Percentiles rank a stretch among this genome's conserved stretches.
phyloP scores from a whole-genome alignment of 2,329 filamentous ascomycete genomes.

The Paramyrothecium roridum region DNA sequence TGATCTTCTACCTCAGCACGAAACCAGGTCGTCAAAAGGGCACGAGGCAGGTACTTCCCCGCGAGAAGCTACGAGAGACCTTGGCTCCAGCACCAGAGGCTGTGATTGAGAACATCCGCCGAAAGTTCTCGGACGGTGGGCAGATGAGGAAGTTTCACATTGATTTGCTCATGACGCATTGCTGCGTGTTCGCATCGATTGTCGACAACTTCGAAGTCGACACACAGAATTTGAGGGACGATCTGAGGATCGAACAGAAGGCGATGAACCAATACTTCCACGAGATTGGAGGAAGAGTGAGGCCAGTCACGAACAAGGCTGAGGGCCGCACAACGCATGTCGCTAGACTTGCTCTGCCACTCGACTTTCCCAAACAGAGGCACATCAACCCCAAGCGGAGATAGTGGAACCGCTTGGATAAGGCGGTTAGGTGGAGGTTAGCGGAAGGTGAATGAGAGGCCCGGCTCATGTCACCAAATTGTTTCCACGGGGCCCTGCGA shows the following conservation, averaged over 20 bases:
- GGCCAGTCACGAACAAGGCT: slow-evolving; percentile 57
- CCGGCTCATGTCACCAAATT: no score
- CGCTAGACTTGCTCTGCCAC: slow-evolving; percentile 71
- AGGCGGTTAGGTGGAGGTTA: neutral
- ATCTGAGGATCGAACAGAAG: slow-evolving; percentile 69
- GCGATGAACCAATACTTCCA: slow-evolving; percentile 69
- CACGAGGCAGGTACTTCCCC: slow-evolving; percentile 51
- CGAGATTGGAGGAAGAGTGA: slow-evolving; percentile 71
- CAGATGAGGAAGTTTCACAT: slow-evolving; percentile 68
- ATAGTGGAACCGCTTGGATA: slow-evolving; percentile 3
- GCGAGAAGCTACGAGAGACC: slow-evolving; percentile 58
- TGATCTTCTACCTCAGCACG: slow-evolving; percentile 48
- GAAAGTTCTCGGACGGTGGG: slow-evolving; percentile 64
- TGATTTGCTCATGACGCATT: slow-evolving; percentile 71
- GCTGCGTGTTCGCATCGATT: slow-evolving; percentile 67
- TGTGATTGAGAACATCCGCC: slow-evolving; percentile 63
- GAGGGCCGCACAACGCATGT: slow-evolving; percentile 53
- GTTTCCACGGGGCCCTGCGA: no score
- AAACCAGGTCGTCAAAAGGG: slow-evolving; percentile 44
- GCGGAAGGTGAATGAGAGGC: neutral
- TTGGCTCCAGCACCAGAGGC: slow-evolving; percentile 57
- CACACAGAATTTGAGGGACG: slow-evolving; percentile 65
- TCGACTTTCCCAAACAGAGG: slow-evolving; percentile 72
- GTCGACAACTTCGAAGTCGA: slow-evolving; percentile 73
- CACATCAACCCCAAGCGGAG: slow-evolving; percentile 25